Evolutionary conservation across 345 rosid species (phyloP), one percentile per base, ranked within the genome.

Genomic region (Gossypium stocksii): DNA sequence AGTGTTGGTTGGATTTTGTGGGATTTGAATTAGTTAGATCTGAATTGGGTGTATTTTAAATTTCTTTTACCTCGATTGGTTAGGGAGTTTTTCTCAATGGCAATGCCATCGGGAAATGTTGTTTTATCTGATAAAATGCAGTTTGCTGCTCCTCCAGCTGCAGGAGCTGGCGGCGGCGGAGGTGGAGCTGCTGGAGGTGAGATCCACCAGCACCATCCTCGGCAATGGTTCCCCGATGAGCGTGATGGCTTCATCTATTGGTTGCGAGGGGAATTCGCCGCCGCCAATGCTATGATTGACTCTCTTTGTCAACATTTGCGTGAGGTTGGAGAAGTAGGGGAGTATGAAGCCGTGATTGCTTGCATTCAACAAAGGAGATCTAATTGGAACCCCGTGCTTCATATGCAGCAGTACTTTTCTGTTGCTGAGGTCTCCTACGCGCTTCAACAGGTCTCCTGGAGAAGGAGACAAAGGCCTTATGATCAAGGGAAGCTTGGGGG

Each of bases 201-300:
- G 83, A 77, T 77, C 78, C 83, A 78, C 64, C 89, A 79, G 77
- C 81, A 70, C 76, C 85, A 78, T 38, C 79, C 66, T 62, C 81
- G 80, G 15, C 87, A 52, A 72, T 91, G 94, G 93, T 84, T 87
- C 72, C 85, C 82, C 0, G 98, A 90, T 60, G 97, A 87, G 83
- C 81, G 97, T 13, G 99, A 95, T 43, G 87, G 83, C 67, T 91
- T 93, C 51, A 90, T 93, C 71, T 83, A 87, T 15, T 95, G 99
- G 99, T 71, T 95, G 67, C 87, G 94, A 12, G 86, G 92, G 60
- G 98, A 95, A 79, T 93, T 95, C 9, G 98, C 98, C 0, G 97
- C 99, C 1, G 93, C 99, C 67, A 95, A 95, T 70, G 93, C 97
- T 7, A 93, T 93, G 4, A 91, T 95, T 51, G 94, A 93, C 77